Conservation (phyloP, 495 filamentous ascomycete genomes). For the Talaromyces thailandensis region DNA sequence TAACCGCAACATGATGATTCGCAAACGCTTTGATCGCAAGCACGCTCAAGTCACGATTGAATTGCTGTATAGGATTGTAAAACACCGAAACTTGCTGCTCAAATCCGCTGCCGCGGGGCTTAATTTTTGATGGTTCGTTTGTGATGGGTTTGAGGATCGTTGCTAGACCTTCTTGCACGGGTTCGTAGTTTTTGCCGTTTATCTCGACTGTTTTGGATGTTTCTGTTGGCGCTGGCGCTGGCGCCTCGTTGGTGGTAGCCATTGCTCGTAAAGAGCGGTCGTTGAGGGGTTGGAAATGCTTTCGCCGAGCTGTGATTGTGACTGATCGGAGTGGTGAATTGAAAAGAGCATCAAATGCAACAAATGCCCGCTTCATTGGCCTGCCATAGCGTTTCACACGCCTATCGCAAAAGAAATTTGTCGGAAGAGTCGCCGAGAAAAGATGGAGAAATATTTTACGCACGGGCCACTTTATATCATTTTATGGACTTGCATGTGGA, state of each 20-base stretch:
- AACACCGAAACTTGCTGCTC: constrained; percentile 72
- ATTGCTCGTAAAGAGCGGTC: not conserved
- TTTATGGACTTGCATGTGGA: not conserved
- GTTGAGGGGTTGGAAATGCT: not conserved
- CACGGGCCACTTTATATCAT: constrained; percentile 1
- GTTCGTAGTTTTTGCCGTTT: constrained; percentile 47
- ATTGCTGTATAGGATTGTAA: constrained; percentile 98
- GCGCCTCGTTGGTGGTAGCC: not conserved
- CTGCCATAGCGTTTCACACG: not conserved
- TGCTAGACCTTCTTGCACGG: constrained; percentile 61
- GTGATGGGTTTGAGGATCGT: constrained; percentile 51
- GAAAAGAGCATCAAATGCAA: not conserved
- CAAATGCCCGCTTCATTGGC: not conserved
- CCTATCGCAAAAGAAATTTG: not conserved
- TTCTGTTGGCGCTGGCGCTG: not conserved
- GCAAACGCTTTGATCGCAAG: constrained; percentile 81
- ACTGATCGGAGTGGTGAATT: not conserved
- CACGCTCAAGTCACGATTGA: constrained; percentile 92
- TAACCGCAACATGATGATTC: constrained; percentile 47
- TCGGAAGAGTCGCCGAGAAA: not conserved
- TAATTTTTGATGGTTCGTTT: constrained; percentile 18
- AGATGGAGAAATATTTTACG: constrained; percentile 1
- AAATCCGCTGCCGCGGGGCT: constrained; percentile 34
- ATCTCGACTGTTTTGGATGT: constrained; percentile 15
- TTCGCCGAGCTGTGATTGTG: not conserved